phyloP scores from a whole-genome alignment of 2,329 filamentous ascomycete species.

The Fusarium hainanense region DNA sequence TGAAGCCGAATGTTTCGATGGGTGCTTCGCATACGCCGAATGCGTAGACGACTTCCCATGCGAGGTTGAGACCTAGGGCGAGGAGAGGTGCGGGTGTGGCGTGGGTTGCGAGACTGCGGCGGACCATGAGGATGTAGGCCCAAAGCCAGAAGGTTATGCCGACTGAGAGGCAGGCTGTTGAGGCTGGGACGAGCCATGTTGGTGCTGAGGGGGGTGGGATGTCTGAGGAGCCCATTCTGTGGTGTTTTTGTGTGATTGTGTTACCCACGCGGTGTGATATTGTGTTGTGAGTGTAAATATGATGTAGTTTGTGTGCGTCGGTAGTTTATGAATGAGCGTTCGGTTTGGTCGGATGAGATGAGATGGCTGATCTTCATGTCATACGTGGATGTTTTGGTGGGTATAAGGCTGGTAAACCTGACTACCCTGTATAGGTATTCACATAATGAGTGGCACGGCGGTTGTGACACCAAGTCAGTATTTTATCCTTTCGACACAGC shows the following conservation, averaged over 20 bases:
- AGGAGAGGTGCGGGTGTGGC: conserved; percentile 63
- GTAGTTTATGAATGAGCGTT: background rate
- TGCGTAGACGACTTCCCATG: conserved; percentile 63
- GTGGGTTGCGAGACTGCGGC: conserved; percentile 56
- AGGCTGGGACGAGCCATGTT: conserved; percentile 53
- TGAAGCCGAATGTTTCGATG: conserved; percentile 58
- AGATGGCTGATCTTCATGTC: background rate
- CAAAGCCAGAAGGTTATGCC: conserved; percentile 56
- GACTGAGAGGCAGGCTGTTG: conserved; percentile 49
- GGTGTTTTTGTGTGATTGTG: background rate
- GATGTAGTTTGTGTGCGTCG: background rate
- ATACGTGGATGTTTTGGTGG: conserved; percentile 6
- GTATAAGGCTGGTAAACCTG: background rate
- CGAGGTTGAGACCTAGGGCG: conserved; percentile 61
- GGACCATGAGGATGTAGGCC: conserved; percentile 60
- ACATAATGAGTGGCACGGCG: background rate
- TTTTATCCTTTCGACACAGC: rapidly evolving
- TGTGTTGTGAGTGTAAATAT: rapidly evolving
- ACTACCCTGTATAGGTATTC: background rate
- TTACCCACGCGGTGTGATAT: background rate
- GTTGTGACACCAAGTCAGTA: background rate
- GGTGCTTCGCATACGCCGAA: conserved; percentile 58
- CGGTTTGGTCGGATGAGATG: background rate
- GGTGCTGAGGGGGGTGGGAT: conserved; percentile 51
- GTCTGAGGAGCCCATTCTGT: conserved; percentile 54